Conservation (phyloP, 169 alveolate genomes). For the Cryptosporidium xiaoi region DNA sequence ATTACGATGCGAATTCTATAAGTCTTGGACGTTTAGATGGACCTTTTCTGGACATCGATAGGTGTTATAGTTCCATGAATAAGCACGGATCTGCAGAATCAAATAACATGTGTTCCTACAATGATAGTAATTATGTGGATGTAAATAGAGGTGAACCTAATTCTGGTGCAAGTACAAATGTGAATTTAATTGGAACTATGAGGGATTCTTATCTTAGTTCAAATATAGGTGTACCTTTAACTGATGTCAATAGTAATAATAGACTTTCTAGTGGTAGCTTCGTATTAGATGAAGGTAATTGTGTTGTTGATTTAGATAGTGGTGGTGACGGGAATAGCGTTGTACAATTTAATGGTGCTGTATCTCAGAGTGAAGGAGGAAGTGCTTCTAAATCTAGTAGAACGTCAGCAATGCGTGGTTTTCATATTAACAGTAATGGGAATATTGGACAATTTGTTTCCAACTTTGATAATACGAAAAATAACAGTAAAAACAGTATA, state of each 20-base stretch:
- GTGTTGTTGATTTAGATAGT: too few relatives aligned
- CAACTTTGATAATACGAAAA: background rate
- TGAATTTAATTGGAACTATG: too few relatives aligned
- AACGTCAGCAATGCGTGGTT: background rate
- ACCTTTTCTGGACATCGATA: slow-evolving; percentile 35
- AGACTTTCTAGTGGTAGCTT: background rate
- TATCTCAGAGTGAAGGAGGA: background rate
- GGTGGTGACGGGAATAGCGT: too few relatives aligned
- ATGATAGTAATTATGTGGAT: background rate
- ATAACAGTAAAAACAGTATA: slow-evolving; percentile 1
- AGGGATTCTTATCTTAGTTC: too few relatives aligned
- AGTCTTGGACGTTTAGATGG: slow-evolving; percentile 36
- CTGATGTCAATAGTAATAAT: background rate
- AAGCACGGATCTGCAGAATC: background rate
- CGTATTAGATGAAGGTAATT: background rate
- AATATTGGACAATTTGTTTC: slow-evolving; percentile 3
- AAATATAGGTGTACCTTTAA: background rate
- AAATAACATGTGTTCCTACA: slow-evolving; percentile 19
- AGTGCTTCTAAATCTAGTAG: background rate
- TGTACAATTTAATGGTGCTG: background rate
- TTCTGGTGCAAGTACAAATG: too few relatives aligned
- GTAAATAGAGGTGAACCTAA: background rate
- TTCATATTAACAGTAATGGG: background rate
- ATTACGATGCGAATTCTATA: background rate
- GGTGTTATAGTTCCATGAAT: slow-evolving; percentile 20